Percentiles rank a stretch among this genome's conserved stretches.
These are phyloP conservation scores for Hortiboletus campestris DNA, from an alignment of 768 basidiomycete species.

Conservation along the genomic window DNA sequence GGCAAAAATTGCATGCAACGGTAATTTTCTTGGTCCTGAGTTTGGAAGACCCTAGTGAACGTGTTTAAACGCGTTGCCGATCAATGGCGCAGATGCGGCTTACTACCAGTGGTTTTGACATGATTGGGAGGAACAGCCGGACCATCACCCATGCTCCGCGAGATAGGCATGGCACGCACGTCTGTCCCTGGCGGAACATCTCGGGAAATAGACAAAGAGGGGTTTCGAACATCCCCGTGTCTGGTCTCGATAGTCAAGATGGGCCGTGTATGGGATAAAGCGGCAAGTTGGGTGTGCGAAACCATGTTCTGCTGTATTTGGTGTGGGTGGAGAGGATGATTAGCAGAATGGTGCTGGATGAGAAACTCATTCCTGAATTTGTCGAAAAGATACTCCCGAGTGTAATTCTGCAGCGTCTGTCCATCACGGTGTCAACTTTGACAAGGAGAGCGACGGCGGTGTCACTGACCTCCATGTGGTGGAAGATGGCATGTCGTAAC, in stretches of 20 bases:
- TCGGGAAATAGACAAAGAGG: conserved; percentile 44
- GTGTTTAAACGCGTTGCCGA: conserved; percentile 14
- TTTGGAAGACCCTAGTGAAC: conserved; percentile 51
- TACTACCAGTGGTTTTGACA: conserved; percentile 37
- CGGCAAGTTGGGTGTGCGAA: conserved; percentile 28
- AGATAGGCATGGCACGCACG: conserved; percentile 41
- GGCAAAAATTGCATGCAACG: conserved; percentile 89
- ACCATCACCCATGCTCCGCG: conserved; percentile 41
- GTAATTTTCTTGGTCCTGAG: conserved; percentile 82
- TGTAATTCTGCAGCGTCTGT: conserved; percentile 84
- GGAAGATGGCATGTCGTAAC: conserved; percentile 77
- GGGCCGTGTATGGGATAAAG: conserved; percentile 44
- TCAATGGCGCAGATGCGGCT: conserved; percentile 22
- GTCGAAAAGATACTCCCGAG: conserved; percentile 77
- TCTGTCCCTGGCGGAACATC: conserved; percentile 47
- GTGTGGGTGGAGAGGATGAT: conserved; percentile 43
- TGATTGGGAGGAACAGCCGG: conserved; percentile 26
- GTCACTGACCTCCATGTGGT: conserved; percentile 78
- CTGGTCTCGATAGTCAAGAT: conserved; percentile 61
- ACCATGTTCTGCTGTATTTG: conserved; percentile 41
- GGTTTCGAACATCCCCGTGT: conserved; percentile 45
- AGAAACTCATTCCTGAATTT: conserved; percentile 66
- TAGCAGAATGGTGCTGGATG: conserved; percentile 49
- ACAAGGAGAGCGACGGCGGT: conserved; percentile 13
- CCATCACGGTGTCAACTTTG: conserved; percentile 20